Base-by-base conservation (phyloP, 2,329 filamentous ascomycete genomes). In the Amauroascus niger region DNA sequence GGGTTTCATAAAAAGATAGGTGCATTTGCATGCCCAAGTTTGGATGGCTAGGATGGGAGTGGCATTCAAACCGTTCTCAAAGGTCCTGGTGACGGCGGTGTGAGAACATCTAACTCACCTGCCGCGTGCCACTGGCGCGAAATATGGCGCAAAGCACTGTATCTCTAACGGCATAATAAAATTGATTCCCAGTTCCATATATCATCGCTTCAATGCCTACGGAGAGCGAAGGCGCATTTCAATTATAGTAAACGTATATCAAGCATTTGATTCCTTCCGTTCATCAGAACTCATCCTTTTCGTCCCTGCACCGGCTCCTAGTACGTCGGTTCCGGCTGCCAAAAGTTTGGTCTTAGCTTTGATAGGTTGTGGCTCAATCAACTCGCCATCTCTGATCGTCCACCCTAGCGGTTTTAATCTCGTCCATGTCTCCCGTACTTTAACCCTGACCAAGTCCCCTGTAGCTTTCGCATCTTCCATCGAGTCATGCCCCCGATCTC, bases 391-490 rank as follows among this genome's bases (percentile, higher is more conserved):
- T 14, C 75, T 69, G 20, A 87, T 64, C 33, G 60, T 74, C 86
- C 87, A 95, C 0, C 88, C 88, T 20, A 78, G 71, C 39, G 71
- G 69, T 67, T 80, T 77, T 75, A 93, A 74, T 30, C 71, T 69
- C 57, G 77, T 79, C 87, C 88, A 95, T 57, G 81, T 77, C 52
- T 84, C 76, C 50, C 75, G 77, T 5, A 94, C 77, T 67, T 83
- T 87, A 48, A 82, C 76, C 45, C 86, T 75, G 0, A 95, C 87
- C 49, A 98, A 69, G 56, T 97, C 89, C 0, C 91, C 93, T 0
- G 94, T 91, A 0, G 90, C 87, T 45, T 84, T 79, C 0, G 93
- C 88, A 65, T 98, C 93, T 67, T 98, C 93, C 24, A 84, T 85
- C 24, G 88, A 95, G 71, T 98, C 93, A 68, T 98, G 93, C 0